Conservation (phyloP, 2,329 filamentous ascomycete genomes). For the Madurella fahalii region DNA sequence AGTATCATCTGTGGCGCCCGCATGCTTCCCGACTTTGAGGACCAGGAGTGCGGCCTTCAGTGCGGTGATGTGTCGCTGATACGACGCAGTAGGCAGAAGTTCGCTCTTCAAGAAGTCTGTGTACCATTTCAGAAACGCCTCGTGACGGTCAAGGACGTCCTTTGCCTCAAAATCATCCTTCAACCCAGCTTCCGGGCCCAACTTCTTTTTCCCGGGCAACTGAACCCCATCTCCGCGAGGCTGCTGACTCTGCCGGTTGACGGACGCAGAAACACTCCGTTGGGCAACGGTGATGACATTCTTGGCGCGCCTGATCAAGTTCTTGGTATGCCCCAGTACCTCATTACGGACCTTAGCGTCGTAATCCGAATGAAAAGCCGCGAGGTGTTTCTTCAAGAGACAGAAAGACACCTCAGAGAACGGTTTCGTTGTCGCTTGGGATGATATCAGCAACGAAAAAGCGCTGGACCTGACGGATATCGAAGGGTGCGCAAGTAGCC, state of each 20-base stretch:
- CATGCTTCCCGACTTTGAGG: constrained; percentile 63
- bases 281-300: constrained; percentile 58
- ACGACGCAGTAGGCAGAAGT: constrained; percentile 75
- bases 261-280: constrained; percentile 38
- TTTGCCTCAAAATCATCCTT: constrained; percentile 20
- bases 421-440: constrained; percentile 68
- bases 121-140: constrained; percentile 71
- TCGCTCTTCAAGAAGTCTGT: constrained; percentile 67
- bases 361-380: constrained; percentile 73
- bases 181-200: constrained; percentile 19
- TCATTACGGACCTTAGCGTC: constrained; percentile 85
- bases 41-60: constrained; percentile 66
- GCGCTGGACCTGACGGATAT: constrained; percentile 71
- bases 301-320: constrained; percentile 71
- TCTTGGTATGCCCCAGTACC: constrained; percentile 67
- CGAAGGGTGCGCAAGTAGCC: constrained; percentile 52
- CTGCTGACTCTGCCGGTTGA: constrained; percentile 14
- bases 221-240: constrained; percentile 27
- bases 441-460: constrained; percentile 73
- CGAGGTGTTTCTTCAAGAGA: constrained; percentile 61
- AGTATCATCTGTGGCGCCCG: constrained; percentile 25
- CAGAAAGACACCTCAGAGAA: constrained; percentile 60
- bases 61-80: constrained; percentile 81
- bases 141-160: constrained; percentile 46
- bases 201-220: constrained; percentile 20